Evolutionary conservation across 805 yeast species (phyloP), one percentile per base, ranked within the genome.

Genomic region (Cyberlindnera galapagoensis): DNA sequence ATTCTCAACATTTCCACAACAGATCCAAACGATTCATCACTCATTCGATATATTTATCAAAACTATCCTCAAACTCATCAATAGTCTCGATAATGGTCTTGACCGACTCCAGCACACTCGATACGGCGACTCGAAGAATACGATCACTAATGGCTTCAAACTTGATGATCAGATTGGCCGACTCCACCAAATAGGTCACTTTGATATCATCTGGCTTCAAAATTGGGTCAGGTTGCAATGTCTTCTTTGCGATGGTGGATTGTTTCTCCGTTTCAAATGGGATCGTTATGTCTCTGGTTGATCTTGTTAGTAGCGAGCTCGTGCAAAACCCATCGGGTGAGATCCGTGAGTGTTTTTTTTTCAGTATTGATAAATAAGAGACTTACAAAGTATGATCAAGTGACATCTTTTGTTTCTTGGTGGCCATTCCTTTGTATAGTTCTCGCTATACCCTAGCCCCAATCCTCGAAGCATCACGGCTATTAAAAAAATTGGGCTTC

Each of bases 61-160:
- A 9, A n/a, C 18, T 23, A 6, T 28, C 17, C 17, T 67, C 77
- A 52, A 81, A 75, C 52, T 75, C 81, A 36, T 84, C 94, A 44
- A 86, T 62, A 35, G 94, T 79, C 60, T 87, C 96, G 2, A 86
- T 62, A 3, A 82, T 71, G 1, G 92, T 77, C 48, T 80, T 80
- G 35, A 85, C 54, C 40, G 78, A 79, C 50, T 86, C 95, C 34
- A 88, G 63, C 12, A 82, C 71, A 42, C 80, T 80, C 56, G 86
- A 85, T 13, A 82, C 84, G 7, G 94, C 94, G 6, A 86, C 94
- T 40, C 97, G 63, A 31, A 87, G 68, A 6, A 77, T 77, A 26
- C 95, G 62, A 43, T 82, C 94, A 31, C 83, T 76, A 1, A 65
- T 63, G 2, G 86, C 85, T 7, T 60, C 53, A 43, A 84, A 82